Evolutionary conservation across 495 filamentous ascomycete genomes (phyloP), one percentile per base, ranked within the genome.

Genomic region (Neurospora sp.): DNA sequence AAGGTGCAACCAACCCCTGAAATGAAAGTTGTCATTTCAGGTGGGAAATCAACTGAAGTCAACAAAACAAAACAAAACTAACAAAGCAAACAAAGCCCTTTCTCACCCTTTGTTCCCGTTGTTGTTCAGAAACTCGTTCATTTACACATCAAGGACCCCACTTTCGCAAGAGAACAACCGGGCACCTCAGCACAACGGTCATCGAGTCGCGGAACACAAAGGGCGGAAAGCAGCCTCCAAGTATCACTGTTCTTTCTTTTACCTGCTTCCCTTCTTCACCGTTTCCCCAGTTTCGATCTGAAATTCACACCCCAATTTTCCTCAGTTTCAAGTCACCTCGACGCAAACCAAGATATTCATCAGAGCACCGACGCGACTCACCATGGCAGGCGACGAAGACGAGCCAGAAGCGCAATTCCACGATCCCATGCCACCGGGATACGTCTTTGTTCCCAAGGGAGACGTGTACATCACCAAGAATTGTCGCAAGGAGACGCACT

Each of bases 391-490:
- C 22, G 22, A 61, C 38, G 14, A 66, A 35, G 53, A 72, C 10
- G 79, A 81, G 16, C 61, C 48, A 18, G 74, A 74, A 41, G 79
- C 77, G 22, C 73, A 70, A 10, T 22, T 69, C 14, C 35, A 72
- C 20, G 39, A 44, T 12, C 75, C 73, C 0, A 76, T 84, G 71
- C 82, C 82, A 4, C 12, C 37, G 3, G 77, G 81, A 37, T 85
- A 84, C 72, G 69, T 35, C 18, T 82, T 82, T 27, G 78, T 84
- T 22, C 76, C 71, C 14, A 83, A 81, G 42, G 83, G 83, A 69
- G 74, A 83, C 71, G 69, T 74, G 2, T 85, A 82, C 74, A 73
- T 81, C 37, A 85, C 83, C 38, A 75, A 74, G 27, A 44, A 82
- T 74, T 85, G 82, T 73, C 80, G 82, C 39, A 73, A 74, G n/a